Conservation (phyloP, 305 asterid genomes). For the Fraxinus greggii region DNA sequence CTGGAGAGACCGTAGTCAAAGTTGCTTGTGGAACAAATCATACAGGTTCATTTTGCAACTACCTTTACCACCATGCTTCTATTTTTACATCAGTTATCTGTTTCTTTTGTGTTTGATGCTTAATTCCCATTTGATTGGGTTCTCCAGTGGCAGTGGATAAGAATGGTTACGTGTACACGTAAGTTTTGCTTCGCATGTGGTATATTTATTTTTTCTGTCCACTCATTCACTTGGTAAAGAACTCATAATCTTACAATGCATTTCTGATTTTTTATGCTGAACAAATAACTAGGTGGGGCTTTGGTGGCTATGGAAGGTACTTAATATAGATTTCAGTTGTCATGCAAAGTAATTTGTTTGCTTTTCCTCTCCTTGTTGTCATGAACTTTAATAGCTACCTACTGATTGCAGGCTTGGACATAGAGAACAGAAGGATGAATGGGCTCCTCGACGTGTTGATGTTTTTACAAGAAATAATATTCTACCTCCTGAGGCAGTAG, state of each 20-base stretch:
- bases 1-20: conserved; percentile 88
- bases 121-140: conserved; percentile 23
- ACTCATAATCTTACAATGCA: background rate
- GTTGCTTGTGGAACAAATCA: conserved; percentile 96
- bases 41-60: conserved; percentile 54
- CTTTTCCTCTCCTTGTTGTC: conserved; percentile 18
- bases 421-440: conserved; percentile 97
- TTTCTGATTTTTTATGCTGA: conserved; percentile 17
- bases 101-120: conserved; percentile 4
- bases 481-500: conserved; percentile 74
- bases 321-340: background rate
- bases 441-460: conserved; percentile 78
- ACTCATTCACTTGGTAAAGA: background rate
- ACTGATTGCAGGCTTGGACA: conserved; percentile 81
- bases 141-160: conserved; percentile 84
- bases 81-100: background rate
- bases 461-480: conserved; percentile 78
- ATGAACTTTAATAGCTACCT: conserved; percentile 25
- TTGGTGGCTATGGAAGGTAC: conserved; percentile 97
- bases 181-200: conserved; percentile 38
- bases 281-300: conserved; percentile 76
- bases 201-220: conserved; percentile 8
- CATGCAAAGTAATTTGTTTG: conserved; percentile 6
- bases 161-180: conserved; percentile 95
- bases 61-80: conserved; percentile 11